Conservation (phyloP, 1,139 yeast species). For the Saccharomyces hybrid region DNA sequence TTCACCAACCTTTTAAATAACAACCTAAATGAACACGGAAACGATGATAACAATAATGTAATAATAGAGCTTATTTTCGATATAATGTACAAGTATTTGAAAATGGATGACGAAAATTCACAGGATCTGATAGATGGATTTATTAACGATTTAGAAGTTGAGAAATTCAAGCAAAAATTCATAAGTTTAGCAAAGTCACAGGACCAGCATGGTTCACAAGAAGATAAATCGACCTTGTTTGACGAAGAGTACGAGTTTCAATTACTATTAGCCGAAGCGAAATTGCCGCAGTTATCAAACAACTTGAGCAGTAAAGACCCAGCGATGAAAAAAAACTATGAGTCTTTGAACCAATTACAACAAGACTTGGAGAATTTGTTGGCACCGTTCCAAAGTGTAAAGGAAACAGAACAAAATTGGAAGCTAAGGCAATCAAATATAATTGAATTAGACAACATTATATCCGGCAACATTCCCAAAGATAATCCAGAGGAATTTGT, state of each 20-base stretch:
- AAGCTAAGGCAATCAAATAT: conserved; percentile 57
- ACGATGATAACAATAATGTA: conserved; percentile 2
- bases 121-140: neutral
- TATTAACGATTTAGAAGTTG: neutral
- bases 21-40: neutral
- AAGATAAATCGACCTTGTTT: conserved; percentile 4
- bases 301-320: conserved; percentile 3
- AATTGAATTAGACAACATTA: conserved; percentile 46
- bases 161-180: neutral
- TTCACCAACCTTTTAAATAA: conserved; percentile 16
- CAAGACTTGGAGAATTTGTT: conserved; percentile 36
- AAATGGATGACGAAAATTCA: neutral
- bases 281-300: conserved; percentile 10
- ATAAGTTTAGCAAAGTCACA: neutral
- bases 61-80: conserved; percentile 17
- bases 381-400: conserved; percentile 49
- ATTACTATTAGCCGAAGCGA: conserved; percentile 9
- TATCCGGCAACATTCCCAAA: conserved; percentile 49
- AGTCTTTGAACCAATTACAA: conserved; percentile 33
- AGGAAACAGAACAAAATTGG: conserved; percentile 92
- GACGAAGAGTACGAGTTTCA: conserved; percentile 11
- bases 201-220: neutral
- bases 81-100: conserved; percentile 14
- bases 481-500: conserved; percentile 42
- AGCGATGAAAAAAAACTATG: conserved; percentile 18